Percentiles rank a stretch among this genome's conserved stretches.
phyloP scores from a whole-genome alignment of 371 early-diverging fungal genomes.

The Mortierella sp. region DNA sequence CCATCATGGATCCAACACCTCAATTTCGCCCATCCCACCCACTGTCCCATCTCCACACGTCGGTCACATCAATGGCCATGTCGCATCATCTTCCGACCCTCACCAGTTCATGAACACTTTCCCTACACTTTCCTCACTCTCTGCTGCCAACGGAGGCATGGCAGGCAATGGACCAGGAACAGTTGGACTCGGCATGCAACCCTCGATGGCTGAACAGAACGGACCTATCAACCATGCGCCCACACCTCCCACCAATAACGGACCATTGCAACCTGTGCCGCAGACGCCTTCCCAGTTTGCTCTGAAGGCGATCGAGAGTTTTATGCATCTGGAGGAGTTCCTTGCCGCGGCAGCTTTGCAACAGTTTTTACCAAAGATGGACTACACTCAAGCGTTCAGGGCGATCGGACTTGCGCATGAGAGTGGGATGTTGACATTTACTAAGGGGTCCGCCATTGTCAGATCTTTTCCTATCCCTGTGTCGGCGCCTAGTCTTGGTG shows the following conservation, averaged over 20 bases:
- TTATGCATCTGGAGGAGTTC: slow-evolving; percentile 40
- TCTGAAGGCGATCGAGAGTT: slow-evolving; percentile 41
- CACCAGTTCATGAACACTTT: slow-evolving; percentile 11
- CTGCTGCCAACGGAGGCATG: slow-evolving; percentile 18
- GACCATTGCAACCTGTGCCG: slow-evolving; percentile 3
- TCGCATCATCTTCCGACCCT: background rate
- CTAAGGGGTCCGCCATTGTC: slow-evolving; percentile 6
- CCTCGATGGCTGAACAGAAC: background rate
- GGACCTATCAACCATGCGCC: background rate
- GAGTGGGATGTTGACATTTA: slow-evolving; percentile 29
- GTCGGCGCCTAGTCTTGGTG: background rate
- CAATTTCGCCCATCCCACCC: slow-evolving; percentile 13
- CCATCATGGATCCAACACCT: slow-evolving; percentile 9
- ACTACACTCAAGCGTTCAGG: slow-evolving; percentile 35
- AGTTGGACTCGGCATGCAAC: slow-evolving; percentile 12
- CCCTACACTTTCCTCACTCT: slow-evolving; percentile 25
- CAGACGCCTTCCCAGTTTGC: slow-evolving; percentile 30
- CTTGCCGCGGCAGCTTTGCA: slow-evolving; percentile 40
- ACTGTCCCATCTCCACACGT: slow-evolving; percentile 20
- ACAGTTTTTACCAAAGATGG: slow-evolving; percentile 46
- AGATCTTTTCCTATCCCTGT: background rate
- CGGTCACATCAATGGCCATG: background rate
- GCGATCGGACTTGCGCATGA: slow-evolving; percentile 41
- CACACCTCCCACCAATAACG: slow-evolving; percentile 6
- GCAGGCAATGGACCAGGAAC: slow-evolving; percentile 8